Evolutionary conservation across 1,284 basidiomycete genomes (phyloP).

Genomic region (Termitomyces sp.): DNA sequence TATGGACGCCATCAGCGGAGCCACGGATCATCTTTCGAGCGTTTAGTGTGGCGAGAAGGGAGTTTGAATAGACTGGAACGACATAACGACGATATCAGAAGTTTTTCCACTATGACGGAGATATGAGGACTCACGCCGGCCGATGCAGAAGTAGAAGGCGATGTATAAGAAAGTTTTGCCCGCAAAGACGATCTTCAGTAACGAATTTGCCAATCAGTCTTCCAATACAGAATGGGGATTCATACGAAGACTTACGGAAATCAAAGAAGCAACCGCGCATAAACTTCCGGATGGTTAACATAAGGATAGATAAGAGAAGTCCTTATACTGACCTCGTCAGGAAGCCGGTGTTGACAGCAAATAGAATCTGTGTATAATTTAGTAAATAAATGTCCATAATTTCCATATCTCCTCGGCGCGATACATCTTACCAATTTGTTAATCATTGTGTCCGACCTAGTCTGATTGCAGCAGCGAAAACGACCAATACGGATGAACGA

Average conservation of each 20-base stretch:
- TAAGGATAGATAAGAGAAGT: conserved; percentile 1
- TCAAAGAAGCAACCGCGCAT: conserved; percentile 47
- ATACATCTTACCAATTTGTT: conserved; percentile 35
- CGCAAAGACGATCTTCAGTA: conserved; percentile 32
- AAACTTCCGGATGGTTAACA: conserved; percentile 25
- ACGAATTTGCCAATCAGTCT: neutral
- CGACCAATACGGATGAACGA: neutral
- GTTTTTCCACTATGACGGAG: neutral
- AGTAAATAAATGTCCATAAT: neutral
- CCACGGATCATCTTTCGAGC: conserved; percentile 44
- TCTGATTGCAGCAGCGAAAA: neutral
- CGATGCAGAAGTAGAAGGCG: conserved; percentile 50
- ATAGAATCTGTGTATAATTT: conserved; percentile 35
- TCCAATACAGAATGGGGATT: neutral
- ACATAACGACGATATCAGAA: neutral
- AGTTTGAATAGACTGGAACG: conserved; percentile 41
- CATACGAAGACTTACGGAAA: conserved; percentile 33
- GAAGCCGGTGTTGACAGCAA: conserved; percentile 49
- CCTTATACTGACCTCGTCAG: conserved; percentile 35
- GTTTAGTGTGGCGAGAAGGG: conserved; percentile 50
- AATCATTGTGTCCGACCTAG: conserved; percentile 45
- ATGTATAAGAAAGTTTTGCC: conserved; percentile 47
- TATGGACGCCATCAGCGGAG: conserved; percentile 32
- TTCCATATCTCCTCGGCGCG: neutral
- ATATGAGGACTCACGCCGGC: conserved; percentile 34